A percentile compares a stretch with the other conserved stretches of the same genome.
phyloP scores from a whole-genome alignment of 2,329 filamentous ascomycete species.

The Sclerotinia borealis region DNA sequence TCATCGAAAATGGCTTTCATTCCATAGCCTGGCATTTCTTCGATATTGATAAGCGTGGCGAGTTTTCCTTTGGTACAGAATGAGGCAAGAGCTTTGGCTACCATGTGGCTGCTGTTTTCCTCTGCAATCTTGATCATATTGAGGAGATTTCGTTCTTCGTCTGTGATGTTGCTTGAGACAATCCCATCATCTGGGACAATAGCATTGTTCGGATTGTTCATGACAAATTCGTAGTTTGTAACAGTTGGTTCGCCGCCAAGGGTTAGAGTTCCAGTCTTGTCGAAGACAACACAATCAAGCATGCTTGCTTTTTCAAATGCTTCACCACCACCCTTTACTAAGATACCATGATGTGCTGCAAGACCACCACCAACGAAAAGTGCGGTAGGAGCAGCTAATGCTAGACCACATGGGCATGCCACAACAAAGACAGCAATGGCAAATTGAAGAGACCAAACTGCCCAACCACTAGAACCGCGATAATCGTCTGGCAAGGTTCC shows the following conservation, averaged over 20 bases:
- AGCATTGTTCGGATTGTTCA: constrained; percentile 16
- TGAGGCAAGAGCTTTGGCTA: constrained; percentile 62
- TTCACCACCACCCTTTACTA: constrained; percentile 53
- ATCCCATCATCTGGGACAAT: neutral
- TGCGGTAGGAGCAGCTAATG: constrained; percentile 52
- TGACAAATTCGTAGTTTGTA: constrained; percentile 33
- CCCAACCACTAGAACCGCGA: constrained; percentile 52
- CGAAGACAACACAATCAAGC: constrained; percentile 51
- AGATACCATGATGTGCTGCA: constrained; percentile 50
- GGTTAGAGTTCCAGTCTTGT: constrained; percentile 56
- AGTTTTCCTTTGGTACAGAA: constrained; percentile 46
- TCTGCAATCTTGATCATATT: constrained; percentile 57
- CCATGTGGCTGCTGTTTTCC: constrained; percentile 66
- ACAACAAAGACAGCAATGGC: constrained; percentile 58
- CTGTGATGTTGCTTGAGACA: neutral
- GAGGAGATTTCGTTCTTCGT: constrained; percentile 35
- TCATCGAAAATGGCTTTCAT: constrained; percentile 51
- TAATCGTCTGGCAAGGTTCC: constrained; percentile 52
- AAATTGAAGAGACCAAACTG: constrained; percentile 72
- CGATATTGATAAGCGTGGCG: constrained; percentile 39
- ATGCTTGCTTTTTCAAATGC: constrained; percentile 53
- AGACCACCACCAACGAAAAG: constrained; percentile 53
- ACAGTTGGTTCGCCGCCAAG: constrained; percentile 63
- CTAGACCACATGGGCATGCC: constrained; percentile 56
- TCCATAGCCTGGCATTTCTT: constrained; percentile 67